A percentile compares a stretch with the other conserved stretches of the same genome.
phyloP scores from a whole-genome alignment of 305 asterid species.

The Rubia tinctorum region DNA sequence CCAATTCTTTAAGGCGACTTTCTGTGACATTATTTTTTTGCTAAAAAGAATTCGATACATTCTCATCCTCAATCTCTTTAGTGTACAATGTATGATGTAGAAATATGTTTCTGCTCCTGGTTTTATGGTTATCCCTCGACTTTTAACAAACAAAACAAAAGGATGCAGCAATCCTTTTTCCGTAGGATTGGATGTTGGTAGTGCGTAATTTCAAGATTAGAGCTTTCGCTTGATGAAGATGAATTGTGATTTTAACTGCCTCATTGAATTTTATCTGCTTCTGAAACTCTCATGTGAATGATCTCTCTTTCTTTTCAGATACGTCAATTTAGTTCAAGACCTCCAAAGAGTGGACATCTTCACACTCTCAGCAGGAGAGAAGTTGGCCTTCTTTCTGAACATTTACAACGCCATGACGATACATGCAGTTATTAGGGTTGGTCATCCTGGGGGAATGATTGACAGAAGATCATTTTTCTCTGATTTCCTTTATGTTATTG shows the following conservation, averaged over 20 bases:
- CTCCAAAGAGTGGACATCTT: slow-evolving; percentile 67
- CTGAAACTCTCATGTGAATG: background rate
- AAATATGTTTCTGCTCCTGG: background rate
- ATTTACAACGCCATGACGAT: slow-evolving; percentile 88
- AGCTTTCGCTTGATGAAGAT: background rate
- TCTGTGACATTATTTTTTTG: background rate
- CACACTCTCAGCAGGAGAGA: slow-evolving; percentile 58
- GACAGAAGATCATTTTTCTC: slow-evolving; percentile 71
- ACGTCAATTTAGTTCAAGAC: slow-evolving; percentile 60
- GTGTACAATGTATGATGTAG: background rate
- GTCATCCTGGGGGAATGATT: slow-evolving; percentile 79
- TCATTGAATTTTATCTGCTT: background rate
- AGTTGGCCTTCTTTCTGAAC: slow-evolving; percentile 79
- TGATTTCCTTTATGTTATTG: slow-evolving; percentile 73
- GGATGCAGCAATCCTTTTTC: background rate
- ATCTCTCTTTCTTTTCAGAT: slow-evolving; percentile 36
- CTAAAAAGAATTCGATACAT: background rate
- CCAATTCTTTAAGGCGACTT: background rate
- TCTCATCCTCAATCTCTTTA: background rate
- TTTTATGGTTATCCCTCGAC: background rate
- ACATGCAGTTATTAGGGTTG: slow-evolving; percentile 79
- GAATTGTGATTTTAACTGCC: background rate
- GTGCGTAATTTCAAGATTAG: background rate
- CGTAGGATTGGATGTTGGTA: background rate
- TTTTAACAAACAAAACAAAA: background rate